A percentile compares a stretch with the other conserved stretches of the same genome.
phyloP scores from a whole-genome alignment of 805 yeast species.

The Pachysolen tannophilus region DNA sequence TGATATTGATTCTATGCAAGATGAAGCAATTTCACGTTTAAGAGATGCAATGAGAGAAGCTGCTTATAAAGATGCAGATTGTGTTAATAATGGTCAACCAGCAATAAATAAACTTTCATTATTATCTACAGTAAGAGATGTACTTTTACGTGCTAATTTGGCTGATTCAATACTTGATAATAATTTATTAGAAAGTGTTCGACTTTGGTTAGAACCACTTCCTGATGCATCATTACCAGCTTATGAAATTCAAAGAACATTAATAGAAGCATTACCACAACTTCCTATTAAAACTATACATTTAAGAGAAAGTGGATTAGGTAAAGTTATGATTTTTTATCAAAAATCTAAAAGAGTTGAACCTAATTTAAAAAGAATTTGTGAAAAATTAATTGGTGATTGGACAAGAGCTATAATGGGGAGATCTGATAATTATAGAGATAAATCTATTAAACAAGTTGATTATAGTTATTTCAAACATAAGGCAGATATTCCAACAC shows the following conservation, averaged over 20 bases:
- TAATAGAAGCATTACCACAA: conserved; percentile 64
- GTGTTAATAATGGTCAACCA: conserved; percentile 51
- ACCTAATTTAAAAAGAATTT: conserved; percentile 74
- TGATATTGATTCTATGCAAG: conserved; percentile 94
- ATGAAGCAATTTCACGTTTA: conserved; percentile 74
- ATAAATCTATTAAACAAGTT: conserved; percentile 62
- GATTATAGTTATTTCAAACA: conserved; percentile 57
- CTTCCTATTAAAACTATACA: conserved; percentile 95
- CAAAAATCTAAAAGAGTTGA: conserved; percentile 88
- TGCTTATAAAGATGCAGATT: conserved; percentile 62
- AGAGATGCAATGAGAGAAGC: conserved; percentile 88
- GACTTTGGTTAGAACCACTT: conserved; percentile 96
- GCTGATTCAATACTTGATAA: conserved; percentile 93
- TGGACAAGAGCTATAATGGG: conserved; percentile 99
- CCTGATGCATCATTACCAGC: conserved; percentile 99
- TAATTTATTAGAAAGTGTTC: conserved; percentile 83
- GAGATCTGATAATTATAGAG: conserved; percentile 89
- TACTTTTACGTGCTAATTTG: conserved; percentile 72
- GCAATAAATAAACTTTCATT: conserved; percentile 74
- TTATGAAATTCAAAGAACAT: conserved; percentile 85
- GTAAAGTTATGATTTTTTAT: conserved; percentile 88
- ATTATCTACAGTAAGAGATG: conserved; percentile 69
- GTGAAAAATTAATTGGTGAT: conserved; percentile 86
- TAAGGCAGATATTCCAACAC: conserved; percentile 32
- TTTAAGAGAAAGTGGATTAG: conserved; percentile 88